phyloP scores from a whole-genome alignment of 2,329 filamentous ascomycete genomes.

The Sphaerulina musiva region DNA sequence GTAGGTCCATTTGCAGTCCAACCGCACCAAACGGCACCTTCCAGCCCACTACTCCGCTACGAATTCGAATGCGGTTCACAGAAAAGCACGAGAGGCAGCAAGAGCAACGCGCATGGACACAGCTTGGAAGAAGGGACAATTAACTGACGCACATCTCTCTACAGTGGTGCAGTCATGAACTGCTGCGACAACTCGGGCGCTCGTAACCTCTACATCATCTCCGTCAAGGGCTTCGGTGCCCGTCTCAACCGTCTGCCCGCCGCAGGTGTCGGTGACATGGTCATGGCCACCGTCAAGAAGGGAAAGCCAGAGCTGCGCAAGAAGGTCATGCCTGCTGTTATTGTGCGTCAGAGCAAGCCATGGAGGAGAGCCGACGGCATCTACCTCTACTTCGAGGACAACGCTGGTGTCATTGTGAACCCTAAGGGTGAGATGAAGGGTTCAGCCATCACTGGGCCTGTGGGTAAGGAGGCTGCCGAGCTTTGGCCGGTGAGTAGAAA shows the following conservation, averaged over 20 bases:
- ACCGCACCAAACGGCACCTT: constrained; percentile 6
- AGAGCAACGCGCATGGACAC: background rate
- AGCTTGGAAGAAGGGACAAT: background rate
- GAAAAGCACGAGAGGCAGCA: background rate
- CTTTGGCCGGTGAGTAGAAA: constrained; percentile 82
- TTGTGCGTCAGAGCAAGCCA: constrained; percentile 97
- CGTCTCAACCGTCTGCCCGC: constrained; percentile 95
- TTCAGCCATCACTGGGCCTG: constrained; percentile 96
- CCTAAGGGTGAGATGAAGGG: constrained; percentile 99
- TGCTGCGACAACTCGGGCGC: constrained; percentile 99
- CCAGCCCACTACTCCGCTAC: background rate
- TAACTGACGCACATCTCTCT: constrained; percentile 10
- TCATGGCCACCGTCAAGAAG: constrained; percentile 99
- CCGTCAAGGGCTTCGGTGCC: constrained; percentile 97
- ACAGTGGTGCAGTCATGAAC: constrained; percentile 98
- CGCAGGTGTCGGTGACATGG: constrained; percentile 98
- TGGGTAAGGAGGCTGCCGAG: constrained; percentile 99
- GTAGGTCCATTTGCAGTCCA: constrained; percentile 56
- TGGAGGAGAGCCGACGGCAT: constrained; percentile 98
- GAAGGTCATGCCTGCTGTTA: constrained; percentile 99
- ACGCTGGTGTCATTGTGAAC: constrained; percentile 99
- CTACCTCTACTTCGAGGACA: constrained; percentile 99
- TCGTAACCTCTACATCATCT: constrained; percentile 98
- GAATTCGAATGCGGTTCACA: too few species aligned
- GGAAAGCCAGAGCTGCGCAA: constrained; percentile 99